phyloP scores from a whole-genome alignment of 139 green algal species.

The Haematococcus lacustris region DNA sequence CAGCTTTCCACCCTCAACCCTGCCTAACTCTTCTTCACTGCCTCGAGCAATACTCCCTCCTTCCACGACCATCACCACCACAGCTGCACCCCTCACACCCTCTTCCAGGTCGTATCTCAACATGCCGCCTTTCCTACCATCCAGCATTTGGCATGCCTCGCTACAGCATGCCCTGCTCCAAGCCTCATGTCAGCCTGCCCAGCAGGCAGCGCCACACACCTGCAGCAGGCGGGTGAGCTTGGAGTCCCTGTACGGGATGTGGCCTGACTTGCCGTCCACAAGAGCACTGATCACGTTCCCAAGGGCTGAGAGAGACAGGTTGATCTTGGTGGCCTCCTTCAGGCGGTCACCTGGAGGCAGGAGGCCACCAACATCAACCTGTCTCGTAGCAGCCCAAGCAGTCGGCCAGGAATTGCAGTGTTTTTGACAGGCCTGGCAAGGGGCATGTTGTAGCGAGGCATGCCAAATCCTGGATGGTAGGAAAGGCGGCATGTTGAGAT shows the following conservation, averaged over 20 bases:
- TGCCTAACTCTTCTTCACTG: too few species aligned
- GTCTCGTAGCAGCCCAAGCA: background rate
- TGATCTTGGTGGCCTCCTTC: slow-evolving; percentile 73
- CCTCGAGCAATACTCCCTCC: too few species aligned
- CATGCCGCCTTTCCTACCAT: too few species aligned
- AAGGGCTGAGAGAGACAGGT: slow-evolving; percentile 48
- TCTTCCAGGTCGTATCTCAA: too few species aligned
- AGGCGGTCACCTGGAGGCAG: slow-evolving; percentile 50
- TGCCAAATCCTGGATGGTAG: background rate
- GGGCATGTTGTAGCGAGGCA: background rate
- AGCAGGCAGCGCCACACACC: background rate
- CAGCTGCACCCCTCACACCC: too few species aligned
- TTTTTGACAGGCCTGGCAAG: background rate
- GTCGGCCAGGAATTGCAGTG: background rate
- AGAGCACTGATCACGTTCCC: slow-evolving; percentile 72
- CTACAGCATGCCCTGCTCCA: too few species aligned
- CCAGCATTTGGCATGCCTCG: too few species aligned
- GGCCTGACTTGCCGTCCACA: slow-evolving; percentile 54
- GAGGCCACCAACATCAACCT: background rate
- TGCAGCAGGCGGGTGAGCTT: slow-evolving; percentile 72
- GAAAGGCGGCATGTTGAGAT: background rate
- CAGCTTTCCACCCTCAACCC: too few species aligned
- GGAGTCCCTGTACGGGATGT: slow-evolving; percentile 72
- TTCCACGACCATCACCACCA: too few species aligned
- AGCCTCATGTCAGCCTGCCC: too few species aligned